Conservation (phyloP, 225 moss, liverwort and hornwort genomes). For the Sphagnum tenellum region DNA sequence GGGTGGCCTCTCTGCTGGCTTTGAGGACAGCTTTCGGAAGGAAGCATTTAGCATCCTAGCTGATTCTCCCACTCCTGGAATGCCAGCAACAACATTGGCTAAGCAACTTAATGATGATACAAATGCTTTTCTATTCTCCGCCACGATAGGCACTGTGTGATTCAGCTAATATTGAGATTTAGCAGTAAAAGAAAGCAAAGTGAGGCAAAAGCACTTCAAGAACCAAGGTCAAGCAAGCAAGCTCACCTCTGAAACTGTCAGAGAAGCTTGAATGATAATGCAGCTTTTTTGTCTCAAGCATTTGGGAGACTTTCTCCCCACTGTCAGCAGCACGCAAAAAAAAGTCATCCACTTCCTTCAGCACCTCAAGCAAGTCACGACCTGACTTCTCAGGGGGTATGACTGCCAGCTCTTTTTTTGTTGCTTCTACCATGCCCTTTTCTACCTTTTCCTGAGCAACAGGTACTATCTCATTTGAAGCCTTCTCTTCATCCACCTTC, state of each 20-base stretch:
- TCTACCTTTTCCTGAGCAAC: slow-evolving; percentile 22
- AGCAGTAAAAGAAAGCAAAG: neutral
- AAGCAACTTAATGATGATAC: neutral
- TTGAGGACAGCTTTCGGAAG: slow-evolving; percentile 42
- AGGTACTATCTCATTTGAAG: slow-evolving; percentile 14
- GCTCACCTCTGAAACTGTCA: slow-evolving; percentile 31
- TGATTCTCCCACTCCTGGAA: slow-evolving; percentile 41
- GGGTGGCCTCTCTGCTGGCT: slow-evolving; percentile 21
- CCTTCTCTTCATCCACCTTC: slow-evolving; percentile 19
- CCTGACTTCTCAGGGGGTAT: slow-evolving; percentile 25
- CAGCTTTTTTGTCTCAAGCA: slow-evolving; percentile 71
- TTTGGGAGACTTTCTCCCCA: slow-evolving; percentile 52
- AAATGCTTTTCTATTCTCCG: neutral
- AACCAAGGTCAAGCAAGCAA: neutral
- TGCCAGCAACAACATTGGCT: neutral
- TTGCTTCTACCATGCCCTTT: slow-evolving; percentile 14
- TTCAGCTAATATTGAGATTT: neutral
- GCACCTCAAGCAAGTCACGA: slow-evolving; percentile 59
- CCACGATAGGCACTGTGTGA: neutral
- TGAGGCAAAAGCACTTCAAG: neutral
- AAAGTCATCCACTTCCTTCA: slow-evolving; percentile 62
- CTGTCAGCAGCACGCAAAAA: slow-evolving; percentile 53
- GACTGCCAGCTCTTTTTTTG: slow-evolving; percentile 32
- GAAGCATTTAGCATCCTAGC: slow-evolving; percentile 27
- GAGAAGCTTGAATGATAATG: slow-evolving; percentile 77